Evolutionary conservation across 148 eudicot genomes (phyloP).

Genomic region (Nepenthes mirabilis): DNA sequence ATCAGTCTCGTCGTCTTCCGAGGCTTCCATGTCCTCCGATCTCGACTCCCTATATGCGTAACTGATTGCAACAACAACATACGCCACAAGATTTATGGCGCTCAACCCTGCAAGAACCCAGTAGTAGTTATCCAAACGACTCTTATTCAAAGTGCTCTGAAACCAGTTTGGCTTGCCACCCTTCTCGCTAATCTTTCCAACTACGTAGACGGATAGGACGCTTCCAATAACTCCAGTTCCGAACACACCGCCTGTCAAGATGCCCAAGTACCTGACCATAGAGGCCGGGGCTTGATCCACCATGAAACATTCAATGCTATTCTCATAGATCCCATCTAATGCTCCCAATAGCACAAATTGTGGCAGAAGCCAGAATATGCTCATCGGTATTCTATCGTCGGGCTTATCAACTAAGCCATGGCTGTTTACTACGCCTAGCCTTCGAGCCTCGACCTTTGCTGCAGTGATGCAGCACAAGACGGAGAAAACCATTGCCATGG

Average conservation of each 20-base stretch:
- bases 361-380: constrained; percentile 30
- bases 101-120: constrained; percentile 31
- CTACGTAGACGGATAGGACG: constrained; percentile 20
- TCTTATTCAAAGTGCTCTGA: constrained; percentile 27
- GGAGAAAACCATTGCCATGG: constrained; percentile 21
- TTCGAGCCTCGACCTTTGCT: constrained; percentile 29
- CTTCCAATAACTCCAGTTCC: constrained; percentile 34
- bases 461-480: constrained; percentile 35
- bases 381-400: constrained; percentile 30
- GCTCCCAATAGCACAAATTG: constrained; percentile 25
- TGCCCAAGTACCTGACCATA: constrained; percentile 10
- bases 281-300: constrained; percentile 15
- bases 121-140: constrained; percentile 34
- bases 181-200: constrained; percentile 20
- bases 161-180: constrained; percentile 34
- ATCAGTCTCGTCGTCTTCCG: constrained; percentile 3
- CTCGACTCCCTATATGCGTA: constrained; percentile 15
- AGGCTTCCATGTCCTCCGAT: constrained; percentile 10
- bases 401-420: constrained; percentile 27
- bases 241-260: constrained; percentile 4
- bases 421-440: constrained; percentile 15
- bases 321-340: constrained; percentile 15
- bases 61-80: constrained; percentile 12
- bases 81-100: constrained; percentile 20
- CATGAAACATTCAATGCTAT: constrained; percentile 9